These are phyloP conservation scores for Ambrosia artemisiifolia DNA, from an alignment of 129 eudicot genomes.

Conservation along the genomic window DNA sequence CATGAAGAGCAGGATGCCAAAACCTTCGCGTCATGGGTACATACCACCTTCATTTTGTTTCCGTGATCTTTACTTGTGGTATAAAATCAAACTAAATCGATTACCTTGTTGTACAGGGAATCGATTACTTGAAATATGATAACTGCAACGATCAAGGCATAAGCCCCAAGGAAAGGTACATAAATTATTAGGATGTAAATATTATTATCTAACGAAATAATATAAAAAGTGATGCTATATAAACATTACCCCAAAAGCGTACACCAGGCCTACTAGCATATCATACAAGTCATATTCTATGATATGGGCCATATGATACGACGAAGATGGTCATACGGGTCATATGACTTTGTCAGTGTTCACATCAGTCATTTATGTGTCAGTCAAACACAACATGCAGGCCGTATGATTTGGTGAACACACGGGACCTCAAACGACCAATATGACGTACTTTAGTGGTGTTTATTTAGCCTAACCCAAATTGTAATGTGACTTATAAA, in stretches of 20 bases:
- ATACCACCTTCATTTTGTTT: background rate
- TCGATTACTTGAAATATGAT: constrained; percentile 89
- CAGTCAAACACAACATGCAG: too few relatives aligned
- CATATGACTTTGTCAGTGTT: too few relatives aligned
- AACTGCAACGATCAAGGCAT: constrained; percentile 58
- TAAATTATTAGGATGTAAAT: background rate
- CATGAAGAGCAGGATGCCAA: constrained; percentile 90
- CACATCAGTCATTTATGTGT: too few relatives aligned
- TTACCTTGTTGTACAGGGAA: constrained; percentile 36
- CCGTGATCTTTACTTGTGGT: background rate
- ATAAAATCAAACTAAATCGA: background rate
- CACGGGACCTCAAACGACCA: too few relatives aligned
- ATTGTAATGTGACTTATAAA: constrained; percentile 4
- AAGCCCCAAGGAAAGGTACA: constrained; percentile 63
- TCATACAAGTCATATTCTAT: too few relatives aligned
- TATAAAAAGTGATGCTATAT: background rate
- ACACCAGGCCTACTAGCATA: too few relatives aligned
- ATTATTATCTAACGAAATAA: background rate
- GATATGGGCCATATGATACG: too few relatives aligned
- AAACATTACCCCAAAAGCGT: too few relatives aligned
- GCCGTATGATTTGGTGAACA: too few relatives aligned
- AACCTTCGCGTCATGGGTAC: constrained; percentile 94
- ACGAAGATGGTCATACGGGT: too few relatives aligned
- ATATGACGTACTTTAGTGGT: background rate
- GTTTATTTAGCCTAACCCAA: background rate